phyloP scores from a whole-genome alignment of 2,329 filamentous ascomycete species.

The Ceratocystis harringtonii region DNA sequence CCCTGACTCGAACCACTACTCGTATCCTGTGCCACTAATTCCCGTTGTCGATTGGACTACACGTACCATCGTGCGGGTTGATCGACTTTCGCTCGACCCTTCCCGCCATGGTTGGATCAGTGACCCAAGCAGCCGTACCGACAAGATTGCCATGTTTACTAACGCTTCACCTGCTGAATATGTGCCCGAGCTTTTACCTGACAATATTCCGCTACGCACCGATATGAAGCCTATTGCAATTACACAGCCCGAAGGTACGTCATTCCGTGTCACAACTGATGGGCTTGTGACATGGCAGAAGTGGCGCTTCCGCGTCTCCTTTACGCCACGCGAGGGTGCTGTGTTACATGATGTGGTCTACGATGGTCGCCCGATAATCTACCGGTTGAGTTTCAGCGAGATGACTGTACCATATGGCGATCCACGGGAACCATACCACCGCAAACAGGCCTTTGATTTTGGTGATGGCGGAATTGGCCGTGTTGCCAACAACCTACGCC shows the following conservation, averaged over 20 bases:
- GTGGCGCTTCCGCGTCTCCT: constrained; percentile 54
- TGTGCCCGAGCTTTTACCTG: constrained; percentile 35
- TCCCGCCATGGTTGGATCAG: constrained; percentile 28
- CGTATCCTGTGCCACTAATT: constrained; percentile 44
- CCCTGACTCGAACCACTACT: constrained; percentile 46
- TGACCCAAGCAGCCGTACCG: constrained; percentile 5
- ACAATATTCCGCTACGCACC: constrained; percentile 27
- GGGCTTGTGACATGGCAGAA: constrained; percentile 46
- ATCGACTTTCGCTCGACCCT: constrained; percentile 38
- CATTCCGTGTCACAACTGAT: constrained; percentile 41
- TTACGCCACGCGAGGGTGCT: constrained; percentile 55
- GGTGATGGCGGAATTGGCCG: constrained; percentile 54
- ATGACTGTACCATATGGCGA: constrained; percentile 58
- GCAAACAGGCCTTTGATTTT: constrained; percentile 59
- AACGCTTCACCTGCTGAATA: constrained; percentile 31
- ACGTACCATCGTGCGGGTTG: constrained; percentile 40
- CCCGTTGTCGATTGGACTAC: constrained; percentile 43
- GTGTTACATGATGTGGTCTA: constrained; percentile 57
- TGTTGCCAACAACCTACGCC: constrained; percentile 50
- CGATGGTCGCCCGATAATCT: constrained; percentile 48
- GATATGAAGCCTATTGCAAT: constrained; percentile 58
- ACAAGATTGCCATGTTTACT: constrained; percentile 33
- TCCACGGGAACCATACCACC: constrained; percentile 47
- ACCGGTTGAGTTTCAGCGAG: constrained; percentile 52
- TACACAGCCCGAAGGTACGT: constrained; percentile 52